phyloP scores from a whole-genome alignment of 2,329 filamentous ascomycete species.

The Venturia oleaginea region DNA sequence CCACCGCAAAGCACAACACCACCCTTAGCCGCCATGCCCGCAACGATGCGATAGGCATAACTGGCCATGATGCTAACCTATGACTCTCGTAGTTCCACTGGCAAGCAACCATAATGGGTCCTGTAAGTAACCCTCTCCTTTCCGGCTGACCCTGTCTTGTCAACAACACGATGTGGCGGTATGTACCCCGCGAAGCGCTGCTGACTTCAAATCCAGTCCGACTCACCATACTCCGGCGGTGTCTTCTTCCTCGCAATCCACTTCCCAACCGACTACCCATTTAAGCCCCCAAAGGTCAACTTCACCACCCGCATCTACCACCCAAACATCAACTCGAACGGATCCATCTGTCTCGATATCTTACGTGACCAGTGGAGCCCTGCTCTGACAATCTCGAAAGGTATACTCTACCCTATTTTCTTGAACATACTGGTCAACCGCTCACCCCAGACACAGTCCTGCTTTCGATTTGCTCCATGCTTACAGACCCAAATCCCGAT shows the following conservation, averaged over 20 bases:
- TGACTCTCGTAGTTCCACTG: conserved; percentile 74
- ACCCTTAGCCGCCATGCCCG: background rate
- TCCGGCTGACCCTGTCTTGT: background rate
- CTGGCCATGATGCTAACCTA: conserved; percentile 15
- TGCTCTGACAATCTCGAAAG: conserved; percentile 96
- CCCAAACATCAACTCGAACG: conserved; percentile 99
- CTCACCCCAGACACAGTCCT: conserved; percentile 53
- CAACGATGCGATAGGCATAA: conserved; percentile 1
- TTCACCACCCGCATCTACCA: conserved; percentile 99
- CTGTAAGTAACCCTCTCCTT: conserved; percentile 57
- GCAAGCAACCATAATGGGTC: conserved; percentile 99
- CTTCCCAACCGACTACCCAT: conserved; percentile 99
- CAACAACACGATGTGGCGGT: background rate
- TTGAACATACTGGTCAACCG: background rate
- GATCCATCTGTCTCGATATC: conserved; percentile 98
- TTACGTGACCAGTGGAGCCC: conserved; percentile 99
- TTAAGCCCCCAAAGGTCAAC: conserved; percentile 99
- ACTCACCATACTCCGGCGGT: conserved; percentile 95
- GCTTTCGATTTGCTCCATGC: conserved; percentile 98
- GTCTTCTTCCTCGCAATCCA: conserved; percentile 99
- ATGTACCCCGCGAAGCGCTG: conserved; percentile 2
- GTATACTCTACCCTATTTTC: conserved; percentile 36
- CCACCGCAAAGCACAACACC: conserved; percentile 18
- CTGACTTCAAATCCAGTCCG: conserved; percentile 51
- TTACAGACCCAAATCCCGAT: conserved; percentile 98